phyloP scores from a whole-genome alignment of 2,329 filamentous ascomycete genomes.

The Blastomyces gilchristii region DNA sequence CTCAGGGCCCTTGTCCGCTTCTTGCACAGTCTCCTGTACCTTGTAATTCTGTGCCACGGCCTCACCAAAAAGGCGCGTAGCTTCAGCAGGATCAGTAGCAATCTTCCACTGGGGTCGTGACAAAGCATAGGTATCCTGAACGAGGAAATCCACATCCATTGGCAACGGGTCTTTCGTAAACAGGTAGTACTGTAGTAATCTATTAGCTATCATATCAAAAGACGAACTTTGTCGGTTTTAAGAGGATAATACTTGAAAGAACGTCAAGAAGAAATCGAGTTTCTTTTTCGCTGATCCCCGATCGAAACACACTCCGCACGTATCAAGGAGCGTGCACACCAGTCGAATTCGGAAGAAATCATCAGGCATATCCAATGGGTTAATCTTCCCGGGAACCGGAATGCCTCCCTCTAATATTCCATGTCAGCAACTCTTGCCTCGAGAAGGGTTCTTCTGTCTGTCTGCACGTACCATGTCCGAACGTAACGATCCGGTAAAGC shows the following conservation, averaged over 20 bases:
- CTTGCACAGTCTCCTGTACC: constrained; percentile 56
- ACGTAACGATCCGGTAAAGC: constrained; percentile 87
- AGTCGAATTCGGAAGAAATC: constrained; percentile 94
- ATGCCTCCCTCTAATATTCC: constrained; percentile 53
- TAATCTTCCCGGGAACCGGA: constrained; percentile 66
- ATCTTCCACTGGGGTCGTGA: constrained; percentile 90
- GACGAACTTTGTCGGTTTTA: neutral
- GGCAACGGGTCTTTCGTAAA: constrained; percentile 79
- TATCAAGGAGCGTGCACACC: constrained; percentile 81
- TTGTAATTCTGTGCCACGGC: constrained; percentile 88
- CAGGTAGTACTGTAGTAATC: constrained; percentile 67
- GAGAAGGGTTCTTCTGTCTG: neutral
- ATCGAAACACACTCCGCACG: constrained; percentile 92
- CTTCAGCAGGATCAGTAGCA: constrained; percentile 69
- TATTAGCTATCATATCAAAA: constrained; percentile 12
- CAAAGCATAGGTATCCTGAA: constrained; percentile 80
- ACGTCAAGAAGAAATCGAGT: constrained; percentile 91
- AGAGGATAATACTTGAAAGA: constrained; percentile 58
- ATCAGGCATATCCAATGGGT: constrained; percentile 73
- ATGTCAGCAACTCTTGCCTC: constrained; percentile 15
- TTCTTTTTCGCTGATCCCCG: constrained; percentile 91
- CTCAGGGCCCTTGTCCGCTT: constrained; percentile 58
- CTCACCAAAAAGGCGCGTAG: constrained; percentile 69
- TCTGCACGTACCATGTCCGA: constrained; percentile 57
- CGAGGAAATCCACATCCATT: constrained; percentile 94